These are phyloP conservation scores for Schoenoplectus tabernaemontani DNA, from an alignment of 202 grass and related monocot genomes.

Conservation along the genomic window DNA sequence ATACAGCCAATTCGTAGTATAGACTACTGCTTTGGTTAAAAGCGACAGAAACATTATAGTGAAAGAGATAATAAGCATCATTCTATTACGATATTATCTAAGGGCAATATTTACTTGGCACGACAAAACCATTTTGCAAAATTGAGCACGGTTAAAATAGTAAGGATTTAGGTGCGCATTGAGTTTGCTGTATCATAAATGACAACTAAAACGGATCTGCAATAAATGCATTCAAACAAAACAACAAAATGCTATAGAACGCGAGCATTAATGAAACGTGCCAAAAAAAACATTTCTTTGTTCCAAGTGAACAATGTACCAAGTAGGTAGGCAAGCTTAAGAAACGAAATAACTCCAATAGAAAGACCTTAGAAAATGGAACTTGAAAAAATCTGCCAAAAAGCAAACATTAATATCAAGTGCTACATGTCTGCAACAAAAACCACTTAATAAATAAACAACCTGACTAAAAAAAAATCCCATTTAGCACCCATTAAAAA, in stretches of 20 bases:
- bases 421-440: neutral
- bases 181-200: neutral
- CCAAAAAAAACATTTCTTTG: neutral
- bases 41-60: no score
- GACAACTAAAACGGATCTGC: neutral
- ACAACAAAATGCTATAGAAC: no score
- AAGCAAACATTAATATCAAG: conserved; percentile 15
- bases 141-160: neutral
- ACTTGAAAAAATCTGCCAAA: neutral
- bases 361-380: neutral
- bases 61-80: neutral
- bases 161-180: neutral
- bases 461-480: neutral
- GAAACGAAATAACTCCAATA: neutral
- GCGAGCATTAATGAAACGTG: neutral
- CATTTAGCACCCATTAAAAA: neutral
- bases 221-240: no score
- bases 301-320: no score
- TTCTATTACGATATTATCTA: neutral
- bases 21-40: no score
- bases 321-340: no score
- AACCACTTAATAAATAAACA: conserved; percentile 2
- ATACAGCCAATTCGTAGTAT: neutral
- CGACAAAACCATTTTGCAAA: neutral
- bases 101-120: neutral